Evolutionary conservation across 2,329 filamentous ascomycete genomes (phyloP), one percentile per base, ranked within the genome.

Genomic region (Aspergillus pseudoglaucus): DNA sequence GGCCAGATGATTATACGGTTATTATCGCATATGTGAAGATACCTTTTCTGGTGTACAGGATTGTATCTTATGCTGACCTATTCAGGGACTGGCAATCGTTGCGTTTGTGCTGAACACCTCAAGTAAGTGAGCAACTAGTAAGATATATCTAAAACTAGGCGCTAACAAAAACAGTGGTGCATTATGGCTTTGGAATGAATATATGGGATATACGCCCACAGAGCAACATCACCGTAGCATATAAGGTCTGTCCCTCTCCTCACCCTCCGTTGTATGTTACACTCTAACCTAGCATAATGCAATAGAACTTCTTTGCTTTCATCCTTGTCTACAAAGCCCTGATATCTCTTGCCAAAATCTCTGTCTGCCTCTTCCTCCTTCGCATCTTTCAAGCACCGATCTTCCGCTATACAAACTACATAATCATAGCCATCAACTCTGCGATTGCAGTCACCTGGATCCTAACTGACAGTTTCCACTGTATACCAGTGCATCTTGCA

Each of bases 261-360:
- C 37, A 6, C 37, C 17, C 9, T 39, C 18, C 8, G 8, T 39
- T 20, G 9, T 30, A 20, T 18, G 27, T 17, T 12, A 14, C 7
- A 6, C 30, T 18, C 14, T 35, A 35, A 9, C 42, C 9, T 33
- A 7, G 15, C 27, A 8, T 25, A 44, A n/a, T 33, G 17, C 18
- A 18, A 14, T 17, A 59, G 51, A 42, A 38, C 42, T 59, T 59
- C 43, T 55, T 52, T 32, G 46, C 47, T 6, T 55, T 55, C 18
- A 54, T 52, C 15, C 39, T 59, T 14, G 23, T 47, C 27, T 59
- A 59, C 46, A 59, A 59, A 46, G 37, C 45, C 6, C 48, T 53
- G 15, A 59, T 59, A 27, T 59, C 57, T 4, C 57, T 59, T 3
- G 53, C 52, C 8, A 59, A 59, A 33, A 59, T 59, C 18, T 59